Conservation (phyloP, 495 filamentous ascomycete species). For the Aspergillus indologenus region DNA sequence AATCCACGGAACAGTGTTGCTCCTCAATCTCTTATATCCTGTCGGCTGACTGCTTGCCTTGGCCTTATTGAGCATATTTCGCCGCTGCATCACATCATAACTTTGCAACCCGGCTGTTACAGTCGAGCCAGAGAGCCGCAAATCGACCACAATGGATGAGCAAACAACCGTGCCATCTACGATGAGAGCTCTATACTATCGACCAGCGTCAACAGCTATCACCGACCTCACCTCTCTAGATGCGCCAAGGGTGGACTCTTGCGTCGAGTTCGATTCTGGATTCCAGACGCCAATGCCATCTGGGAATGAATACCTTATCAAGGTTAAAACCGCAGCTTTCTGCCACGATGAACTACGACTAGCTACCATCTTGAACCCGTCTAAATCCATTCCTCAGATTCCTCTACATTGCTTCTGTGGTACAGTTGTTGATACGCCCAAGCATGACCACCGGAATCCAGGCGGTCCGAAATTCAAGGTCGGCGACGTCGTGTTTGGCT, state of each 20-base stretch:
- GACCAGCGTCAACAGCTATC: constrained; percentile 22
- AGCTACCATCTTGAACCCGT: constrained; percentile 41
- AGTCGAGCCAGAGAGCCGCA: constrained; percentile 25
- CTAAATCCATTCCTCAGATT: constrained; percentile 42
- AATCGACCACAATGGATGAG: constrained; percentile 33
- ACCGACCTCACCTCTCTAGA: constrained; percentile 15
- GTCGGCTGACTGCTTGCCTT: too few relatives aligned
- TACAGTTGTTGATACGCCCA: constrained; percentile 47
- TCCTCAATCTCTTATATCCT: not conserved
- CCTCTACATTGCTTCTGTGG: constrained; percentile 59
- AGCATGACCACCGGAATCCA: constrained; percentile 33
- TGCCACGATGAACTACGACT: constrained; percentile 54
- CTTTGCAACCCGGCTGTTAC: too few relatives aligned
- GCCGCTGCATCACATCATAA: too few relatives aligned
- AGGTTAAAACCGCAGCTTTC: constrained; percentile 54
- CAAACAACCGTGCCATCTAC: constrained; percentile 32
- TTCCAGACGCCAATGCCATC: constrained; percentile 40
- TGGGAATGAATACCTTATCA: constrained; percentile 54
- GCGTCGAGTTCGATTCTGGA: constrained; percentile 33
- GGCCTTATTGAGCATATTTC: not conserved
- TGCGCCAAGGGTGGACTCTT: constrained; percentile 21
- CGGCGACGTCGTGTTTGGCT: constrained; percentile 53
- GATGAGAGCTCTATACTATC: constrained; percentile 43
- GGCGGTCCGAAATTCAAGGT: constrained; percentile 42
- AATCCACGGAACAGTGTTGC: not conserved